These are phyloP conservation scores for Annulohypoxylon truncatum DNA, from an alignment of 2,329 filamentous ascomycete genomes.

Conservation along the genomic window DNA sequence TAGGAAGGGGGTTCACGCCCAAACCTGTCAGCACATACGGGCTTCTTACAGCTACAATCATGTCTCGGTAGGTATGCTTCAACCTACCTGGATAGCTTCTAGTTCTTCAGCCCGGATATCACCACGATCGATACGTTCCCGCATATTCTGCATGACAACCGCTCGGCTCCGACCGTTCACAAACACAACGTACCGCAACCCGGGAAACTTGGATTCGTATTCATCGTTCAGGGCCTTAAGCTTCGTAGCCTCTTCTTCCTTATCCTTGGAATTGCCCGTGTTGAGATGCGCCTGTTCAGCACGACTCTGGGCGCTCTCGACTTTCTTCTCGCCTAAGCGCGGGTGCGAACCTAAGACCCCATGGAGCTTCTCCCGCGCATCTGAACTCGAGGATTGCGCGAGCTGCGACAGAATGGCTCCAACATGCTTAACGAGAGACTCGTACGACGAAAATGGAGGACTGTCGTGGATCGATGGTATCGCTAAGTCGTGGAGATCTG, in stretches of 20 bases:
- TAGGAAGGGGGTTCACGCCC: slow-evolving; percentile 71
- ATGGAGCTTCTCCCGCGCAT: slow-evolving; percentile 69
- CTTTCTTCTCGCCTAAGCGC: slow-evolving; percentile 81
- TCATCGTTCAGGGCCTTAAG: slow-evolving; percentile 75
- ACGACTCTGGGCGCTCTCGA: slow-evolving; percentile 84
- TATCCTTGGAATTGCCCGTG: slow-evolving; percentile 58
- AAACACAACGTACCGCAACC: slow-evolving; percentile 89
- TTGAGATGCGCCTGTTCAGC: slow-evolving; percentile 84
- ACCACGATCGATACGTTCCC: slow-evolving; percentile 73
- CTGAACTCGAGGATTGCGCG: slow-evolving; percentile 52
- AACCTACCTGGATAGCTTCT: slow-evolving; percentile 71
- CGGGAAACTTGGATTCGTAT: slow-evolving; percentile 85
- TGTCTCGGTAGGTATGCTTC: neutral
- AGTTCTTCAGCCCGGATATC: slow-evolving; percentile 75
- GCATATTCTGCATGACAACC: slow-evolving; percentile 86
- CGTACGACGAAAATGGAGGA: slow-evolving; percentile 72
- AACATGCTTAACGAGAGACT: slow-evolving; percentile 74
- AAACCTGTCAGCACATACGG: slow-evolving; percentile 69
- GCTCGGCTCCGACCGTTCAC: slow-evolving; percentile 83
- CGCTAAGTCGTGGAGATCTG: slow-evolving; percentile 77
- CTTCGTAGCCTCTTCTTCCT: slow-evolving; percentile 66
- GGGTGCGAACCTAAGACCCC: slow-evolving; percentile 85
- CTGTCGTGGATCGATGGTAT: slow-evolving; percentile 70
- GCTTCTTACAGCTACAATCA: neutral
- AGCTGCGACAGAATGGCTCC: slow-evolving; percentile 72